A percentile compares a stretch with the other conserved stretches of the same genome.
These are phyloP conservation scores for Linderina pennispora DNA, from an alignment of 192 early-diverging fungal genomes.

Conservation along the genomic window DNA sequence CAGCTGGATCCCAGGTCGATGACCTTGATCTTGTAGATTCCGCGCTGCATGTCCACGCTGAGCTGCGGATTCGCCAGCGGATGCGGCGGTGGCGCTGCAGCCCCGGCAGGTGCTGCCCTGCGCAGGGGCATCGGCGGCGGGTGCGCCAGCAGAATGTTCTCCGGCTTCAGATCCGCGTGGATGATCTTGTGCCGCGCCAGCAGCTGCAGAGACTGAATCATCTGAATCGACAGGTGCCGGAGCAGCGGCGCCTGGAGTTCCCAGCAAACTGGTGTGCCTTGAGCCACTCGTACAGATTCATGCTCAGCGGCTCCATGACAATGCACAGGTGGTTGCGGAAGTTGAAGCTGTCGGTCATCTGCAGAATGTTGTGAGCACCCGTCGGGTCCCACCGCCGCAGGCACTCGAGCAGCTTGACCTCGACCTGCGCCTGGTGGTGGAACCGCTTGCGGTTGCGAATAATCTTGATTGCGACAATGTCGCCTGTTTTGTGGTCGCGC, in stretches of 20 bases:
- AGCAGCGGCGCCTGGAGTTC: constrained; percentile 43
- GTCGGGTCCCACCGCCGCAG: constrained; percentile 81
- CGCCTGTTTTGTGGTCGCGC: constrained; percentile 87
- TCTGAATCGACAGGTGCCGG: constrained; percentile 63
- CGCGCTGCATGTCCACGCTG: constrained; percentile 25
- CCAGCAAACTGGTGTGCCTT: constrained; percentile 90
- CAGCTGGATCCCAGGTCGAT: constrained; percentile 98
- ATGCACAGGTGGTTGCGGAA: constrained; percentile 97
- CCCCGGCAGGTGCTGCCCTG: constrained; percentile 15
- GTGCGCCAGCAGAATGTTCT: constrained; percentile 83
- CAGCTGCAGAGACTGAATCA: constrained; percentile 75
- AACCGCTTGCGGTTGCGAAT: constrained; percentile 96
- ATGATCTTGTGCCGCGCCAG: constrained; percentile 72
- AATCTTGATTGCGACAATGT: constrained; percentile 85
- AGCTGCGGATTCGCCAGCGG: constrained; percentile 40
- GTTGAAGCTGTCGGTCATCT: constrained; percentile 87
- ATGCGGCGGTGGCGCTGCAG: constrained; percentile 18
- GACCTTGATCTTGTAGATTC: constrained; percentile 78
- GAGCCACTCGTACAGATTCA: constrained; percentile 96
- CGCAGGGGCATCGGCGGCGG: constrained; percentile 47
- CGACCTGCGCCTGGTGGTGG: constrained; percentile 89
- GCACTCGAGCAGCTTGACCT: constrained; percentile 88
- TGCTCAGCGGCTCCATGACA: constrained; percentile 86
- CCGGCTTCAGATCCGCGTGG: constrained; percentile 96
- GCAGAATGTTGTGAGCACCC: constrained; percentile 71